Base-by-base conservation (phyloP, 1,284 basidiomycete genomes). In the Austroboletus novae-zelandiae region DNA sequence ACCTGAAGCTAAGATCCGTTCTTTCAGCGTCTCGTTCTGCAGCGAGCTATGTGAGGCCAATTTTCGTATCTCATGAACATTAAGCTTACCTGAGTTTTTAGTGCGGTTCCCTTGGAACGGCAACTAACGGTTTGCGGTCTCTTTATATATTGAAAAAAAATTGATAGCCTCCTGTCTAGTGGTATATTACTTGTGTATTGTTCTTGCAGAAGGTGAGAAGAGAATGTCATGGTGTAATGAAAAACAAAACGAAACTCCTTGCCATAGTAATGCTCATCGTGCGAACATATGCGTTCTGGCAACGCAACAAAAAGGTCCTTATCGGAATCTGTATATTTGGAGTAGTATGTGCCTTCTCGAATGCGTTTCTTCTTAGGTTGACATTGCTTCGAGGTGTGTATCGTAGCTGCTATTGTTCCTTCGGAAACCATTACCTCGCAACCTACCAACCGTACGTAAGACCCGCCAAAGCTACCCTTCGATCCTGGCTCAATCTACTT, bases 211-310 rank as follows among this genome's bases (percentile, higher is more conserved):
- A 55, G 60, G 58, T 59, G 40, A 50, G 54, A 36, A 43, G 14
- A 27, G 17, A 9, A 18, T 40, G 10, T 25, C 10, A 9, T 23
- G 9, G 10, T 2, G 8, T 29, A 15, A 11, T 13, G 17, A 9
- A 18, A 43, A 43, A 18, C 17, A 30, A 27, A 20, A 20, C 43
- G 8, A 2, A 50, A 36, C 11, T 9, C 9, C 29, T 13, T 23
- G 9, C 13, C 10, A 42, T 18, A 64, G 60, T 15, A 2, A 63
- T 61, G 52, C 54, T 61, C 39, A 49, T 61, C 10, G 51, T 61
- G 27, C 59, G 60, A 18, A 61, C 61, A 31, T 64, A 61, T 8
- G 61, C 47, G 0, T 53, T 64, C 48, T 61, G 61, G 60, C 52
- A 51, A 9, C 39, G 45, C 9, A 17, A 53, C 13, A 64, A 27